These are phyloP conservation scores for Phytopythium chamaehyphon DNA, from an alignment of 352 stramenopile species.

Conservation along the genomic window DNA sequence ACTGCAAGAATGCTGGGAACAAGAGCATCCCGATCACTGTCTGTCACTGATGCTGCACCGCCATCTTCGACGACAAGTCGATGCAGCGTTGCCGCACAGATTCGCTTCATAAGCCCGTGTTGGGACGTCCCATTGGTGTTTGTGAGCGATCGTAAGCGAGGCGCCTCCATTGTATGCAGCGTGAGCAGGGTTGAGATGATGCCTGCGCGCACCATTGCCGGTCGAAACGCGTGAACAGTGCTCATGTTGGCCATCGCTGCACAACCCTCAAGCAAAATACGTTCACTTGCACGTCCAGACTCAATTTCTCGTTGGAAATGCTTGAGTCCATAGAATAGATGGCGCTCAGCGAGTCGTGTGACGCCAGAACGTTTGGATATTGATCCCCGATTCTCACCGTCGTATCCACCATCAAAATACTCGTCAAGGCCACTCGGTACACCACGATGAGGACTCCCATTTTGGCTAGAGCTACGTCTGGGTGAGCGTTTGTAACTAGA, in stretches of 20 bases:
- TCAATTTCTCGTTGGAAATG: slow-evolving; percentile 60
- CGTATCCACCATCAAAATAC: slow-evolving; percentile 8
- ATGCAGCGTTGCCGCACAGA: slow-evolving; percentile 70
- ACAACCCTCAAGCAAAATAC: slow-evolving; percentile 53
- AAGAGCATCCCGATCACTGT: slow-evolving; percentile 13
- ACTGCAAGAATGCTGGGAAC: slow-evolving; percentile 58
- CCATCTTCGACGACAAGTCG: slow-evolving; percentile 60
- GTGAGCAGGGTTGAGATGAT: slow-evolving; percentile 51
- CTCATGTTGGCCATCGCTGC: slow-evolving; percentile 68
- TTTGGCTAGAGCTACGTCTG: not conserved
- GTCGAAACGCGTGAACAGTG: slow-evolving; percentile 51
- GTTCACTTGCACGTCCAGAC: slow-evolving; percentile 22
- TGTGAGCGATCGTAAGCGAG: not conserved
- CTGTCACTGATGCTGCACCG: not conserved
- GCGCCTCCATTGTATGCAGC: slow-evolving; percentile 11
- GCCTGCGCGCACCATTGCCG: slow-evolving; percentile 46
- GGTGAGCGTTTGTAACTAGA: too few relatives aligned
- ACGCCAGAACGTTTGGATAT: slow-evolving; percentile 2
- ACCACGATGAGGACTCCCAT: not conserved
- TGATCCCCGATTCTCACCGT: not conserved
- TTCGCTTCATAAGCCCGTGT: slow-evolving; percentile 22
- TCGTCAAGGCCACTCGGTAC: not conserved
- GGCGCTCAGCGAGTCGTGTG: slow-evolving; percentile 40
- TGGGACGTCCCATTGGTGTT: not conserved
- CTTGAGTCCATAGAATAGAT: slow-evolving; percentile 53